Evolutionary conservation across 192 early-diverging fungal genomes (phyloP).

Genomic region (Dissophora ornata): DNA sequence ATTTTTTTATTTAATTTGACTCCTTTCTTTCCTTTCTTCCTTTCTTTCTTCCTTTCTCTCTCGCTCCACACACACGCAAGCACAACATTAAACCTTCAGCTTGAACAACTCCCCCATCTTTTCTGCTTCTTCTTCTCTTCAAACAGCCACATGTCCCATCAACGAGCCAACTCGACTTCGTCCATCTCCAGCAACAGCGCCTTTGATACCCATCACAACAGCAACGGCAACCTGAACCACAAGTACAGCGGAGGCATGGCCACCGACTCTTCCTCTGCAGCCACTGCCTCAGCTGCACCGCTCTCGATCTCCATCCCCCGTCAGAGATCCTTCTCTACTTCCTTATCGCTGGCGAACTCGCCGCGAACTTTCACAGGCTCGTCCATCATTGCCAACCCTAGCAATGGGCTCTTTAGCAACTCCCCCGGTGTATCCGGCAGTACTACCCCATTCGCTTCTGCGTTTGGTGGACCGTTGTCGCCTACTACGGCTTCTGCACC

Average conservation of each 20-base stretch:
- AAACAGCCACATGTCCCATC: conserved; percentile 27
- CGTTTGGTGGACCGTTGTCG: conserved; percentile 12
- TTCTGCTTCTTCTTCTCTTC: conserved; percentile 1
- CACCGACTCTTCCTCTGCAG: background rate
- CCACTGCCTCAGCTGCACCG: conserved; percentile 9
- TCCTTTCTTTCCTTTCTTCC: conserved; percentile 6
- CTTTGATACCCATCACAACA: conserved; percentile 17
- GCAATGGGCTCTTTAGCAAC: conserved; percentile 13
- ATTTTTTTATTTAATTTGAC: background rate
- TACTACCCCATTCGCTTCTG: conserved; percentile 4
- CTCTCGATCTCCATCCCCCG: conserved; percentile 36
- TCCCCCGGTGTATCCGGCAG: background rate
- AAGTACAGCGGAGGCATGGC: conserved; percentile 27
- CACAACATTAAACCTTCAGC: too few species aligned
- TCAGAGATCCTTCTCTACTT: conserved; percentile 50
- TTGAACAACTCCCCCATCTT: background rate
- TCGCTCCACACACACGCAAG: too few species aligned
- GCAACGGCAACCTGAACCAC: background rate
- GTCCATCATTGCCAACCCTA: conserved; percentile 47
- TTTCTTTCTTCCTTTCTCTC: background rate
- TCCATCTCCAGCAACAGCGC: conserved; percentile 27
- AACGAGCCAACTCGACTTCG: conserved; percentile 43
- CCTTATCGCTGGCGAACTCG: conserved; percentile 29
- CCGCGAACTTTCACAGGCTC: conserved; percentile 36
- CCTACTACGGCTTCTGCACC: conserved; percentile 13